phyloP scores from a whole-genome alignment of 1,284 basidiomycete genomes.

The Cystobasidium pallidum region DNA sequence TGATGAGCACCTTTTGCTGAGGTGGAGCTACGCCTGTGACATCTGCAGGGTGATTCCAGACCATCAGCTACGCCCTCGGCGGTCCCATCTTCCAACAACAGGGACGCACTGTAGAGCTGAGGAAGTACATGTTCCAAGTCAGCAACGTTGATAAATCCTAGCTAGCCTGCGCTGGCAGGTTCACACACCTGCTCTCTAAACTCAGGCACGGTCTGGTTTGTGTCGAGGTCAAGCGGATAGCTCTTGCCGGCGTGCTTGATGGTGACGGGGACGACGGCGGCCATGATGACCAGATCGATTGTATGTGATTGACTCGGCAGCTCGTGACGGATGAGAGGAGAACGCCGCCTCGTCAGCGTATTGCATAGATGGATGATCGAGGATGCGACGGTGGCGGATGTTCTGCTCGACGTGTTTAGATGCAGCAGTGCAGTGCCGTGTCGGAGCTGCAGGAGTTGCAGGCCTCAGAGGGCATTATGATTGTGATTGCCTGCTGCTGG shows the following conservation, averaged over 20 bases:
- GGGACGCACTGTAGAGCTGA: constrained; percentile 34
- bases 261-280: constrained; percentile 63
- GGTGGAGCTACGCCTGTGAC: constrained; percentile 37
- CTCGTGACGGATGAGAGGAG: no score
- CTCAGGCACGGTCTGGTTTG: constrained; percentile 57
- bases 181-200: constrained; percentile 47
- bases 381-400: background rate
- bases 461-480: no score
- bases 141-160: no score
- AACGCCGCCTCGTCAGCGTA: constrained; percentile 7
- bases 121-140: background rate
- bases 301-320: no score
- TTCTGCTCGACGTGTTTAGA: no score
- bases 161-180: no score
- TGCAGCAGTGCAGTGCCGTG: no score
- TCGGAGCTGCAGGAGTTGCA: no score
- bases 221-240: constrained; percentile 60
- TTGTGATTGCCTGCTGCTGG: no score
- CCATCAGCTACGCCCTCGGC: constrained; percentile 7
- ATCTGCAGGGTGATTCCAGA: constrained; percentile 1
- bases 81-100: no score
- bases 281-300: constrained; percentile 50
- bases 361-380: constrained; percentile 7
- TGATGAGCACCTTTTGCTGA: constrained; percentile 40
- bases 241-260: constrained; percentile 90